Evolutionary conservation across 1,284 basidiomycete species (phyloP), one percentile per base, ranked within the genome.

Genomic region (Albatrellus sp.): DNA sequence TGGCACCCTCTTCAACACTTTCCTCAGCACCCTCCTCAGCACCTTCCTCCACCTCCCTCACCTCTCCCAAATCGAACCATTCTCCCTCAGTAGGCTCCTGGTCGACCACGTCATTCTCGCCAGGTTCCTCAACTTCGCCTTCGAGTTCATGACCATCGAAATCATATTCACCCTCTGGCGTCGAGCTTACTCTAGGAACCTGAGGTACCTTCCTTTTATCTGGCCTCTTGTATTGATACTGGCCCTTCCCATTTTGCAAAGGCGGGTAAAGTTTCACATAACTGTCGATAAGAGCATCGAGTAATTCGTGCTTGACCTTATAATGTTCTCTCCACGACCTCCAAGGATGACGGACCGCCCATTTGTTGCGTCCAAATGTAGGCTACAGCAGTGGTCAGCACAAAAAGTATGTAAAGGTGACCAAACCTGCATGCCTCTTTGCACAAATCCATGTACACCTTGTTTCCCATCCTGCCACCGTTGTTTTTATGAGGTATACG

Each of bases 291-390:
- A 71, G 60, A 16, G 54, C 57, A 54, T 84, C 78, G 38, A 86
- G 66, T 2, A 70, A 65, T 0, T 59, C 54, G 0, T 71, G 59
- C 48, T 81, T 73, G 54, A 80, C 83, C 62, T 80, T 82, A 62
- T 85, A 86, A 14, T 80, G 68, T 54, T 85, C 80, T 31, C 79
- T 69, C 82, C 82, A 86, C 5, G 82, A 84, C 49, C 80, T 77
- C 76, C 77, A 80, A 2, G 81, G 76, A 54, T 86, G 82, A 17
- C 80, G 73, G 31, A 60, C 63, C 5, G 80, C 81, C 82, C 82
- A 86, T 12, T 37, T n/a, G 16, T 43, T 46, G 24, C 37, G 19
- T 24, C 39, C 33, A 29, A 20, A 40, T 30, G 10, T 16, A 14
- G 41, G 33, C 10, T 14, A 40, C 17, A 16, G 11, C 31, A 28